Percentiles rank a stretch among this genome's conserved stretches.
These are phyloP conservation scores for Dalbergia oliveri DNA, from an alignment of 306 rosid genomes.

Conservation along the genomic window DNA sequence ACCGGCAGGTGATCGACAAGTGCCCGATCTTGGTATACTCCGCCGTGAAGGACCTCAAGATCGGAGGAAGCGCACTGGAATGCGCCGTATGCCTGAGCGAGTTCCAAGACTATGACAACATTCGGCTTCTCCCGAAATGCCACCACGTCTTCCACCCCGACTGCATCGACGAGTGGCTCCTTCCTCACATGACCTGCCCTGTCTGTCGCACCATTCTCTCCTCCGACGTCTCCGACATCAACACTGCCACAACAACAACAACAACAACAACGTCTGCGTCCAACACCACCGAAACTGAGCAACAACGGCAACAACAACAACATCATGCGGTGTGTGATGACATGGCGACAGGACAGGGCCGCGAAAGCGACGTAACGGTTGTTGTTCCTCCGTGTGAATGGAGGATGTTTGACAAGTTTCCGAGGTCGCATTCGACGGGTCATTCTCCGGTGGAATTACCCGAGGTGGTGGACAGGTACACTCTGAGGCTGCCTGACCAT, in stretches of 20 bases:
- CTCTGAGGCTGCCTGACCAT: slow-evolving; percentile 53
- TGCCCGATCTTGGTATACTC: slow-evolving; percentile 62
- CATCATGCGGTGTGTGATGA: background rate
- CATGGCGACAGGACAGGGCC: background rate
- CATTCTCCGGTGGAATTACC: slow-evolving; percentile 48
- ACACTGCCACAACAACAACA: background rate
- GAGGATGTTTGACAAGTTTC: slow-evolving; percentile 27
- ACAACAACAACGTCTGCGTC: background rate
- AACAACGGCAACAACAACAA: background rate
- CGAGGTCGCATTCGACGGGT: slow-evolving; percentile 69
- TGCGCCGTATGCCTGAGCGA: slow-evolving; percentile 71
- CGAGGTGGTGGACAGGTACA: slow-evolving; percentile 50
- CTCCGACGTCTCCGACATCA: background rate
- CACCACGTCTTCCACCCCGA: slow-evolving; percentile 61
- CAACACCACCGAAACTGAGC: background rate
- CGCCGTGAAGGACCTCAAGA: slow-evolving; percentile 53
- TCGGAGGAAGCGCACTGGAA: slow-evolving; percentile 54
- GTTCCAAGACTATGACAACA: slow-evolving; percentile 55
- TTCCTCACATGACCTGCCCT: slow-evolving; percentile 59
- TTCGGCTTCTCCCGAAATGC: slow-evolving; percentile 61
- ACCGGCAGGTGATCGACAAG: slow-evolving; percentile 36
- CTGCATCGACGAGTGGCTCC: slow-evolving; percentile 66
- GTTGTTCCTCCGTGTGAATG: background rate
- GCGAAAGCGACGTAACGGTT: no score
- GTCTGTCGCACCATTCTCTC: slow-evolving; percentile 58